Base-by-base conservation (phyloP, 495 filamentous ascomycete genomes). In the Lepraria neglecta region DNA sequence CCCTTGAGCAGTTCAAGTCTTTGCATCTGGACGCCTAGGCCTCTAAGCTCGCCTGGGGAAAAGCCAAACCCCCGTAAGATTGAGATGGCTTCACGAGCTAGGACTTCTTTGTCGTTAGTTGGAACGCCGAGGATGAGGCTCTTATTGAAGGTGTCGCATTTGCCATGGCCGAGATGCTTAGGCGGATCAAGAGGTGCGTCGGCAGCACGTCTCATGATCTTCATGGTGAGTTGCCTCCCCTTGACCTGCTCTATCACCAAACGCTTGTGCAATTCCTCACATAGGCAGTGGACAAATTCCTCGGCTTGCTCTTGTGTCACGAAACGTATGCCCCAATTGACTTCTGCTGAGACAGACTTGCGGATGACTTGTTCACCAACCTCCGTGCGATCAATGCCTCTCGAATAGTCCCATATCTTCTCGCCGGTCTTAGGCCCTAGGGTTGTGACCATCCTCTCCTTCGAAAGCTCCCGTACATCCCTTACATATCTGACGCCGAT, bases 321-420 rank as follows among this genome's bases (percentile, higher is more conserved):
- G 67, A 98, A 98, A 33, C 94, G 85, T 56, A 98, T 94, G 3
- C 94, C 94, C 95, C 95, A 98, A 67, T 96, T 98, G 61, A 98
- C 90, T 63, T 97, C 92, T 0, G 92, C 92, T 2, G 92, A 96
- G 14, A 97, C 89, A 0, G 92, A 96, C 69, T 97, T 96, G 40
- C 94, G 82, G 14, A 82, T 69, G 0, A 82, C 78, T 69, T 91
- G 87, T 50, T 91, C 87, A 38, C 94, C 94, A 31, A 97, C 90
- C 72, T 95, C 92, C 0, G 84, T 78, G 47, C 80, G 77, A 72
- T 98, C 95, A 57, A 97, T 90, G 1, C 94, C 94, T 15, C 91
- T 84, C 31, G 92, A 81, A 68, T 95, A 96, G 57, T 96, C 89
- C 82, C 84, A 96, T 7, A 98, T 79, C 72, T 89, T 96, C 59